These are phyloP conservation scores for Carallia brachiata DNA, from an alignment of 345 rosid species.

Conservation along the genomic window DNA sequence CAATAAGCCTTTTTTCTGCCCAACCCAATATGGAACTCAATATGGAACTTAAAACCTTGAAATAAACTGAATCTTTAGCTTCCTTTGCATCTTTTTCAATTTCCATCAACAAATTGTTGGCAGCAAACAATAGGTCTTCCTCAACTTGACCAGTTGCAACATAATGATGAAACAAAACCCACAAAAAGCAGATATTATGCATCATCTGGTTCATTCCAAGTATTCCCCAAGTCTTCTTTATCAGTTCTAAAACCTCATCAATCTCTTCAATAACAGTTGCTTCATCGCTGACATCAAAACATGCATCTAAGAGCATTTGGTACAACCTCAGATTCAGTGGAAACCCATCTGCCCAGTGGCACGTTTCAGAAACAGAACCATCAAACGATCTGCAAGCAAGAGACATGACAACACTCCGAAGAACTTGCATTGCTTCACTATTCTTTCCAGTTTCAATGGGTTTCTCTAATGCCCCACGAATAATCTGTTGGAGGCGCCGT, in stretches of 20 bases:
- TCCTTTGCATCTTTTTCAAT: conserved; percentile 93
- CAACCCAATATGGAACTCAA: conserved; percentile 79
- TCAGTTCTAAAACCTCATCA: conserved; percentile 89
- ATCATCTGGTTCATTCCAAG: conserved; percentile 84
- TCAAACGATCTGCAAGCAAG: conserved; percentile 78
- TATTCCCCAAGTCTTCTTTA: conserved; percentile 90
- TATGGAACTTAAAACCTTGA: conserved; percentile 71
- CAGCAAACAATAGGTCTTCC: conserved; percentile 70
- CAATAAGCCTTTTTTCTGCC: conserved; percentile 93
- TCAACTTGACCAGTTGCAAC: conserved; percentile 80
- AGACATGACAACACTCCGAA: conserved; percentile 70
- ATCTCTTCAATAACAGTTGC: conserved; percentile 78
- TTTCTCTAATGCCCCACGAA: conserved; percentile 62
- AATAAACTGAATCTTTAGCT: conserved; percentile 78
- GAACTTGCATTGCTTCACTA: conserved; percentile 85
- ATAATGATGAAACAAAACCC: conserved; percentile 86
- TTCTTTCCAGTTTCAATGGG: conserved; percentile 85
- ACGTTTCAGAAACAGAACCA: conserved; percentile 64
- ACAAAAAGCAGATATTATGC: conserved; percentile 80
- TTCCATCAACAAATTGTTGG: conserved; percentile 68
- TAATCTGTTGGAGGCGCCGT: conserved; percentile 66
- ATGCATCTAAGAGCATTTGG: conserved; percentile 77
- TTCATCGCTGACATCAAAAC: conserved; percentile 72
- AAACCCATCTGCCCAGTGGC: conserved; percentile 98
- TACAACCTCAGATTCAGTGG: conserved; percentile 85